Evolutionary conservation across 108 stramenopile species (phyloP).

Genomic region (Cyclostephanos invisitatus): DNA sequence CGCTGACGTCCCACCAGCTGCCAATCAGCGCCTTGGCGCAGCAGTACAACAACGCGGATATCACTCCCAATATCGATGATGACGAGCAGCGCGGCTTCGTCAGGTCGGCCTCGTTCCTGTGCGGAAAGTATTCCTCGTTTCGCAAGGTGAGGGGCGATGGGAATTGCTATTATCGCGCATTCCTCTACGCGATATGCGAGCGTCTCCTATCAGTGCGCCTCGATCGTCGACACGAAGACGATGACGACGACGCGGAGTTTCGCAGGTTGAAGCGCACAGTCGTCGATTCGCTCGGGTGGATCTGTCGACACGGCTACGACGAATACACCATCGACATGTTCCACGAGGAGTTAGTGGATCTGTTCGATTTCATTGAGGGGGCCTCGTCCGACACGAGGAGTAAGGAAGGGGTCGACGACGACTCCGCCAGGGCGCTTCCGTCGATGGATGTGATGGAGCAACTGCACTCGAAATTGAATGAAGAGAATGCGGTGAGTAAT

Average conservation of each 20-base stretch:
- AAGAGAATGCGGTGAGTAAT: constrained; percentile 12
- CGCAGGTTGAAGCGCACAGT: constrained; percentile 26
- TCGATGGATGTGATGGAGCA: constrained; percentile 13
- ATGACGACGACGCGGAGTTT: constrained; percentile 20
- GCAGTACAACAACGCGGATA: constrained; percentile 21
- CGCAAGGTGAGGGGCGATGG: constrained; percentile 91
- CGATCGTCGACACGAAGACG: neutral
- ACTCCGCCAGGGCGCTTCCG: neutral
- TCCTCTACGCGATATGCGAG: constrained; percentile 85
- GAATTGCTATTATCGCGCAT: constrained; percentile 94
- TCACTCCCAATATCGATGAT: neutral
- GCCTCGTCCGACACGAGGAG: constrained; percentile 2
- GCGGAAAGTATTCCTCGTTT: constrained; percentile 55
- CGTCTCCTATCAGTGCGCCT: constrained; percentile 31
- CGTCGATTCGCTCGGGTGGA: constrained; percentile 34
- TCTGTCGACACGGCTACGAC: constrained; percentile 69
- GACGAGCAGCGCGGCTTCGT: constrained; percentile 44
- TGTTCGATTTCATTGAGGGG: constrained; percentile 53
- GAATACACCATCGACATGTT: constrained; percentile 72
- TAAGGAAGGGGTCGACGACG: constrained; percentile 1
- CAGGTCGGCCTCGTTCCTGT: constrained; percentile 45
- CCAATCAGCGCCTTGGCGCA: constrained; percentile 47
- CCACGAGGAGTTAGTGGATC: constrained; percentile 70
- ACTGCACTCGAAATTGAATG: constrained; percentile 19
- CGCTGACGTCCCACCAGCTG: constrained; percentile 59